Evolutionary conservation across 805 yeast species (phyloP).

Genomic region (Cyberlindnera maclurae): DNA sequence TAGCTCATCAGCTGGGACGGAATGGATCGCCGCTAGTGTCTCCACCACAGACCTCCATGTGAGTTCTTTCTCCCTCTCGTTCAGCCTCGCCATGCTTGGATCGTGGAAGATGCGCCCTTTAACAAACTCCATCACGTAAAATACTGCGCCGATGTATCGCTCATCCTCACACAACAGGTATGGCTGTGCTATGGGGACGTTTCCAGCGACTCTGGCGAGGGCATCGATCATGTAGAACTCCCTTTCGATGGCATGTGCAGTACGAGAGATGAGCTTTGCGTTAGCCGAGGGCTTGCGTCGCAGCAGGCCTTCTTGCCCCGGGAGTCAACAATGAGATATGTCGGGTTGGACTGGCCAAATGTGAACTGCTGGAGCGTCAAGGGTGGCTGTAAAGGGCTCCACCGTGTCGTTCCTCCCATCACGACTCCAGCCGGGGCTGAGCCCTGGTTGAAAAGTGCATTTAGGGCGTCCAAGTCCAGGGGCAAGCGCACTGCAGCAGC

Average conservation of each 20-base stretch:
- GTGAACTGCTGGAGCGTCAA: conserved; percentile 42
- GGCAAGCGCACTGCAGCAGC: conserved; percentile 20
- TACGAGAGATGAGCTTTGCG: conserved; percentile 40
- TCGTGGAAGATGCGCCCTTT: conserved; percentile 50
- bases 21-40: conserved; percentile 43
- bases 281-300: conserved; percentile 51
- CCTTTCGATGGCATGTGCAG: conserved; percentile 59
- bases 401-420: conserved; percentile 11
- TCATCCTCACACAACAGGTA: conserved; percentile 51
- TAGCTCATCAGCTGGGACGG: conserved; percentile 37
- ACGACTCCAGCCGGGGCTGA: conserved; percentile 8
- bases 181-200: conserved; percentile 51
- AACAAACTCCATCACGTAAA: conserved; percentile 55
- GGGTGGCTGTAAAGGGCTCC: conserved; percentile 25
- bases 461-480: conserved; percentile 19
- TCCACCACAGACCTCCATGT: conserved; percentile 44
- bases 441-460: conserved; percentile 18
- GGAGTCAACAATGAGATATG: conserved; percentile 42
- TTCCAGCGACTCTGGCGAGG: conserved; percentile 16
- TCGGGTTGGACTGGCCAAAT: conserved; percentile 61
- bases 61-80: conserved; percentile 23
- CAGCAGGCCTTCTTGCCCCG: conserved; percentile 37
- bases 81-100: conserved; percentile 34
- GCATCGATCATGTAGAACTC: conserved; percentile 46
- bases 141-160: conserved; percentile 44